Evolutionary conservation across 2,329 filamentous ascomycete species (phyloP).

Genomic region (Neonectria magnoliae): DNA sequence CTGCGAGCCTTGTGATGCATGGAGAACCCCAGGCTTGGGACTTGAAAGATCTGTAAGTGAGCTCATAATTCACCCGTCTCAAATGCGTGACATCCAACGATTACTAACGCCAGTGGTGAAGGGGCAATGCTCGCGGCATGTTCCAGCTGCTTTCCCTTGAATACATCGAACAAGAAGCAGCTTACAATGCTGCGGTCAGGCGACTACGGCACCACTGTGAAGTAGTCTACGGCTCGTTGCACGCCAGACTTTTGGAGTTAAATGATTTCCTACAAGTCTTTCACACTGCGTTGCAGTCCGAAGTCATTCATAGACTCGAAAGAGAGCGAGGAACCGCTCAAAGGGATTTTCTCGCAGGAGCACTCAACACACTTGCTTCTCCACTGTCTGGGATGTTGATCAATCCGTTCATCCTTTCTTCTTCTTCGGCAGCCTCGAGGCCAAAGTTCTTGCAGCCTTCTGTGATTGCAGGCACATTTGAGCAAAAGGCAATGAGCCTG

Average conservation of each 20-base stretch:
- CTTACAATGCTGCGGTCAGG: background rate
- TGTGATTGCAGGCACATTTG: background rate
- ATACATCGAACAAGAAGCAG: conserved; percentile 2
- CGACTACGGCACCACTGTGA: background rate
- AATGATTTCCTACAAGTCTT: background rate
- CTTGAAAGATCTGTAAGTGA: conserved; percentile 3
- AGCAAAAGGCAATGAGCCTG: background rate
- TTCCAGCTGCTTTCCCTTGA: background rate
- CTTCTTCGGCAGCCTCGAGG: background rate
- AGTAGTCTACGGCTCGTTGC: background rate
- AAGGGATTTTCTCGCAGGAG: background rate
- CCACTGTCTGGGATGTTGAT: background rate
- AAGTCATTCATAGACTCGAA: background rate
- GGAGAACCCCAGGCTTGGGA: background rate
- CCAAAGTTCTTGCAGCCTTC: background rate
- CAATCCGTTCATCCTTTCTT: background rate
- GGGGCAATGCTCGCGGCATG: conserved; percentile 9
- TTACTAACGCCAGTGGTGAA: background rate
- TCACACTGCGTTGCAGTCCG: background rate
- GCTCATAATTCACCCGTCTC: too few species aligned
- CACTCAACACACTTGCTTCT: background rate
- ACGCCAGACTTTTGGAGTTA: background rate
- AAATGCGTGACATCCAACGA: background rate
- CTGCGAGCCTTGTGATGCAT: background rate
- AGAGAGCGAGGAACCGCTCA: background rate